phyloP scores from a whole-genome alignment of 352 stramenopile genomes.

The Pythium rishiriense region DNA sequence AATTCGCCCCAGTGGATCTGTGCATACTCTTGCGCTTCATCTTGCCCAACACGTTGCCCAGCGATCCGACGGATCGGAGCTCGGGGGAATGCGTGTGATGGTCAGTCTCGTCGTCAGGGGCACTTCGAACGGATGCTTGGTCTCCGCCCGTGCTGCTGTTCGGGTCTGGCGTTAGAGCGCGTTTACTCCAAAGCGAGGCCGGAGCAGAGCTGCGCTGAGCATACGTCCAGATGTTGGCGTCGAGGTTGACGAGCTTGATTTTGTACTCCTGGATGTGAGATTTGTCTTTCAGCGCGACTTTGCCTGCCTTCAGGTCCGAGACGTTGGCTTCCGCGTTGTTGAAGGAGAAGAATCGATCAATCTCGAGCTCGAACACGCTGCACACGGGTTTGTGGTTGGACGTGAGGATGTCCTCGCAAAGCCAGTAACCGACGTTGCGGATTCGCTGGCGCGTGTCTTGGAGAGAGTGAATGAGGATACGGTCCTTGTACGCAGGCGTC shows the following conservation, averaged over 20 bases:
- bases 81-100: slow-evolving; percentile 1
- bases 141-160: not conserved
- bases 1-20: not conserved
- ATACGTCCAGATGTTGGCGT: slow-evolving; percentile 80
- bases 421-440: slow-evolving; percentile 59
- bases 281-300: slow-evolving; percentile 58
- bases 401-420: slow-evolving; percentile 62
- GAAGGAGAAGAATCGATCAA: slow-evolving; percentile 74
- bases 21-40: slow-evolving; percentile 22
- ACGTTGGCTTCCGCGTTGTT: slow-evolving; percentile 57
- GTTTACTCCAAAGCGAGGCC: slow-evolving; percentile 17
- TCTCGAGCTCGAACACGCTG: slow-evolving; percentile 69
- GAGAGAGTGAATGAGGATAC: slow-evolving; percentile 69
- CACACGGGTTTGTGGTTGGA: slow-evolving; percentile 79
- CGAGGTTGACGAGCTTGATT: slow-evolving; percentile 72
- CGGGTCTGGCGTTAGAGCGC: slow-evolving; percentile 18
- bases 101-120: not conserved
- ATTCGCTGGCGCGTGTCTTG: slow-evolving; percentile 61
- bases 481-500: slow-evolving; percentile 68
- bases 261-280: slow-evolving; percentile 65
- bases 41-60: slow-evolving; percentile 19
- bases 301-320: slow-evolving; percentile 44
- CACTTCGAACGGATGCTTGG: slow-evolving; percentile 5
- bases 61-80: slow-evolving; percentile 13
- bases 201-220: slow-evolving; percentile 14